These are phyloP conservation scores for Fusarium brevicatenulatum DNA, from an alignment of 2,329 filamentous ascomycete genomes.

Conservation along the genomic window DNA sequence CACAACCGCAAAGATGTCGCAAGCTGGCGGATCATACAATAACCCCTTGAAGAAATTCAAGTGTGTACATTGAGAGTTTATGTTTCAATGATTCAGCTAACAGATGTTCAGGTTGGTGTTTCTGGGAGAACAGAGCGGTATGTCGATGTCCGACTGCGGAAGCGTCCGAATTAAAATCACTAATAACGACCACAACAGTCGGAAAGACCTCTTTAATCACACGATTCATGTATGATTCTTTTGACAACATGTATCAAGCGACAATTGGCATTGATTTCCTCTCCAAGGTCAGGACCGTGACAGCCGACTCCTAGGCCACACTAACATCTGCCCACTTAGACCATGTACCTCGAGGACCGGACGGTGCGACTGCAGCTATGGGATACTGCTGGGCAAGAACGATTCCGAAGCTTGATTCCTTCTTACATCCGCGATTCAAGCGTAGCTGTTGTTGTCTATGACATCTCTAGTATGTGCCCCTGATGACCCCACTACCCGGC, in stretches of 20 bases:
- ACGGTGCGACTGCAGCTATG: conserved; percentile 97
- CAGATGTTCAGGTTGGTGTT: conserved; percentile 80
- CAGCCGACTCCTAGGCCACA: conserved; percentile 19
- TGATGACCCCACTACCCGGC: conserved; percentile 34
- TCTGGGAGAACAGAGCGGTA: conserved; percentile 98
- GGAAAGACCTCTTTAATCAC: conserved; percentile 99
- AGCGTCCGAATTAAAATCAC: conserved; percentile 31
- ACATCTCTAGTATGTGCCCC: conserved; percentile 79
- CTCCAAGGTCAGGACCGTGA: conserved; percentile 76
- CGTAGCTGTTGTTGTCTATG: conserved; percentile 98
- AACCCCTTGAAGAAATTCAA: conserved; percentile 99
- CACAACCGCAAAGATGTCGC: conserved; percentile 73
- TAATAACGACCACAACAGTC: conserved; percentile 65
- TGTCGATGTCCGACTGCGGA: conserved; percentile 48
- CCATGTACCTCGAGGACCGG: conserved; percentile 99
- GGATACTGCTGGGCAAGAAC: conserved; percentile 98
- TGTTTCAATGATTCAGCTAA: conserved; percentile 37
- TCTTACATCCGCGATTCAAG: conserved; percentile 98
- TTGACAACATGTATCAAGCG: conserved; percentile 99
- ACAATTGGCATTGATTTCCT: conserved; percentile 99
- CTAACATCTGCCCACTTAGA: conserved; percentile 57
- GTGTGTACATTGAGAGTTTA: conserved; percentile 59
- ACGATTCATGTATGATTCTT: conserved; percentile 99
- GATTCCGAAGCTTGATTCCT: conserved; percentile 95
- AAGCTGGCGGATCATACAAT: conserved; percentile 87